Conservation (phyloP, 768 basidiomycete species). For the Hericium coralloides region DNA sequence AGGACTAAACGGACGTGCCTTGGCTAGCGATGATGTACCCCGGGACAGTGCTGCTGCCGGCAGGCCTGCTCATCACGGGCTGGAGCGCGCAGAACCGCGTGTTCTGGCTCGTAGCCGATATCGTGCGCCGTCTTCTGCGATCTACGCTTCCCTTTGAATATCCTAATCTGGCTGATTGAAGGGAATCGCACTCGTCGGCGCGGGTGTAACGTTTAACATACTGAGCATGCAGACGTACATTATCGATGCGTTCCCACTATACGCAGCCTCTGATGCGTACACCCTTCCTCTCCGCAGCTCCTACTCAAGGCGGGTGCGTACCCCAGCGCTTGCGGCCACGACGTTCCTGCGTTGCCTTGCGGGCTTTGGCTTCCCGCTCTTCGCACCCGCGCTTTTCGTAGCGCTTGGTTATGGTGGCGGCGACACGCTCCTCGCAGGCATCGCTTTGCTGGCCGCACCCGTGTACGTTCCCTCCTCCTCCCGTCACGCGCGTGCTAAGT, state of each 20-base stretch:
- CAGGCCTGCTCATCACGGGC: conserved; percentile 61
- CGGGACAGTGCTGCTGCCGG: conserved; percentile 49
- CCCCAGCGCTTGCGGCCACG: conserved; percentile 54
- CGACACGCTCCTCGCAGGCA: conserved; percentile 50
- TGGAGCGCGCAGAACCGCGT: conserved; percentile 53
- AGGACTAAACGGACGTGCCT: too few relatives aligned
- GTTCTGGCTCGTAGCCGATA: conserved; percentile 65
- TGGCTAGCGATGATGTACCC: conserved; percentile 45
- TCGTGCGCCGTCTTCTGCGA: conserved; percentile 23
- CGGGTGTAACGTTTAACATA: conserved; percentile 50
- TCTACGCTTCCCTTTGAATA: too few relatives aligned
- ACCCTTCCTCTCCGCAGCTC: neutral
- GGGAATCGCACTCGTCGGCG: conserved; percentile 54
- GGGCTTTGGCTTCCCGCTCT: conserved; percentile 75
- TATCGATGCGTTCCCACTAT: conserved; percentile 55
- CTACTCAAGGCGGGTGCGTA: neutral
- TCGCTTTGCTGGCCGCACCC: conserved; percentile 55
- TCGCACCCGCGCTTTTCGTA: conserved; percentile 60
- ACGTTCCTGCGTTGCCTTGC: conserved; percentile 53
- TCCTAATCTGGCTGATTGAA: conserved; percentile 14
- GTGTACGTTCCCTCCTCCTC: conserved; percentile 20
- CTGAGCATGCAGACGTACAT: conserved; percentile 60
- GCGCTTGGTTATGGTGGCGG: conserved; percentile 64
- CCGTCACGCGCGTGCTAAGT: too few relatives aligned
- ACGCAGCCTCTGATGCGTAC: conserved; percentile 55